Percentiles rank a stretch among this genome's conserved stretches.
Evolutionary conservation across 345 rosid species (phyloP).

Genomic region (Xanthoceras sorbifolium): DNA sequence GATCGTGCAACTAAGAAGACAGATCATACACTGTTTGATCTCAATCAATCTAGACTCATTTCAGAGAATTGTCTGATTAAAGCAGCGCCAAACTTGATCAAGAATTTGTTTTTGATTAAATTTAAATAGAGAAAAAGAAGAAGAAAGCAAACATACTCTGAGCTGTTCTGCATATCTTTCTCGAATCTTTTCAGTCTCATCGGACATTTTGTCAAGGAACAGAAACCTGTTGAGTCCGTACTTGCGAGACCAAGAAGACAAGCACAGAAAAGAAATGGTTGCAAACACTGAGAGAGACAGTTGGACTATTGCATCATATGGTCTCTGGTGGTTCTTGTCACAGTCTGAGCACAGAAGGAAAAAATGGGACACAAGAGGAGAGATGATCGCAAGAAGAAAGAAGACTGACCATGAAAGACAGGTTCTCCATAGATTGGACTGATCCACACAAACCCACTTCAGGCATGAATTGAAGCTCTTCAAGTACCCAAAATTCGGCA

Average conservation of each 20-base stretch:
- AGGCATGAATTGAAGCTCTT: conserved; percentile 50
- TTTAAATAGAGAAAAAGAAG: not conserved
- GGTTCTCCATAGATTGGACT: conserved; percentile 51
- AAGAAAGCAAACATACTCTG: conserved; percentile 37
- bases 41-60: not conserved
- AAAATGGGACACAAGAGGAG: conserved; percentile 76
- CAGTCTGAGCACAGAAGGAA: conserved; percentile 61
- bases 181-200: conserved; percentile 53
- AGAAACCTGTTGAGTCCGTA: conserved; percentile 70
- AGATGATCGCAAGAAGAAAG: conserved; percentile 57
- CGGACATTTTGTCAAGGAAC: conserved; percentile 68
- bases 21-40: not conserved
- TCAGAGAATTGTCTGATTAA: not conserved
- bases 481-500: conserved; percentile 17
- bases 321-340: conserved; percentile 65
- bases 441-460: conserved; percentile 59
- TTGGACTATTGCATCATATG: conserved; percentile 75
- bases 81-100: not conserved
- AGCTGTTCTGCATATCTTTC: conserved; percentile 62
- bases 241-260: conserved; percentile 68
- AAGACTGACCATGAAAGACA: conserved; percentile 72
- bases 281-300: conserved; percentile 74
- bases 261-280: conserved; percentile 58
- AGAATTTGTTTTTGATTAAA: no score
- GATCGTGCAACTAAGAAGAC: not conserved